Evolutionary conservation across 352 stramenopile genomes (phyloP).

Genomic region (Blastocystis sp.): DNA sequence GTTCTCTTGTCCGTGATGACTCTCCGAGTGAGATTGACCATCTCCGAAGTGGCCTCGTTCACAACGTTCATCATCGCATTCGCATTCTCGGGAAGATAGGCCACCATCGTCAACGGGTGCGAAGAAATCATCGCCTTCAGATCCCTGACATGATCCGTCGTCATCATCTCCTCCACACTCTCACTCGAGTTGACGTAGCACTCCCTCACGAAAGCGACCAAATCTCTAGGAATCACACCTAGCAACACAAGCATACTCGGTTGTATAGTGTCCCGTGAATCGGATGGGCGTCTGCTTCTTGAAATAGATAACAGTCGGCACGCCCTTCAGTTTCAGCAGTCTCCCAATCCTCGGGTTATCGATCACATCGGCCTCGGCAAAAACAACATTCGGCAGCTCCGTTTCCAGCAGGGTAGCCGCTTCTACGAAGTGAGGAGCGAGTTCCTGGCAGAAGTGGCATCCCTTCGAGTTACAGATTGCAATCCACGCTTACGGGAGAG

Average conservation of each 20-base stretch:
- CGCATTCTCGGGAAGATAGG: not conserved
- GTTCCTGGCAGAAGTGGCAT: slow-evolving; percentile 20
- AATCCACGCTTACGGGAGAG: not conserved
- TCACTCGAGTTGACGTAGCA: not conserved
- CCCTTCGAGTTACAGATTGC: not conserved
- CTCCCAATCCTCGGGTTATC: slow-evolving; percentile 44
- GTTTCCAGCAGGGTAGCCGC: not conserved
- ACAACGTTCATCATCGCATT: not conserved
- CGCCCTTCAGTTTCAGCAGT: slow-evolving; percentile 25
- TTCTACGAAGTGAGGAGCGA: slow-evolving; percentile 1
- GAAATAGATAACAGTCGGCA: slow-evolving; percentile 49
- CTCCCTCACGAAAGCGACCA: not conserved
- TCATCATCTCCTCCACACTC: not conserved
- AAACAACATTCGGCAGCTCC: not conserved
- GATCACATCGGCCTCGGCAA: slow-evolving; percentile 43
- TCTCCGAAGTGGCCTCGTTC: not conserved
- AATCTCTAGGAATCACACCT: not conserved
- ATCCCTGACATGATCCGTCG: not conserved
- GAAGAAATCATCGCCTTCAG: not conserved
- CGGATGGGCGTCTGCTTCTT: slow-evolving; percentile 31
- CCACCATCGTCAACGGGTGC: not conserved
- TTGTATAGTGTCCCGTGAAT: not conserved
- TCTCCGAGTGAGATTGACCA: slow-evolving; percentile 12
- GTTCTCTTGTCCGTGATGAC: not conserved
- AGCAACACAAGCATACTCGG: not conserved